Conservation (phyloP, 163 green algal species). For the Chlamydomonas reinhardtii region DNA sequence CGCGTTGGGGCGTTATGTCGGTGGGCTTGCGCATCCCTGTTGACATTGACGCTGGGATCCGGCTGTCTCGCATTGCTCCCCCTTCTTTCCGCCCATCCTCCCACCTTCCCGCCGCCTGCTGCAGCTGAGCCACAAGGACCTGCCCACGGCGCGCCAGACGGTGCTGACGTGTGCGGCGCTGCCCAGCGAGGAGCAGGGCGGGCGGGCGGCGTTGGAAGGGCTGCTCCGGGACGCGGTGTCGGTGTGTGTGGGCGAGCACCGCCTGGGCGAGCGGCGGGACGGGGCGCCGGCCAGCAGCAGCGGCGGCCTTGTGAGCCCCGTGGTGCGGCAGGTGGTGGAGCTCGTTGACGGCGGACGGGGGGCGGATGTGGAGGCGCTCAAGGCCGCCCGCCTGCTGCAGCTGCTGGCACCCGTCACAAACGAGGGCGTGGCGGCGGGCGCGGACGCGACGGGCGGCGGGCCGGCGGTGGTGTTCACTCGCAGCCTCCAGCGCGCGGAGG, state of each 20-base stretch:
- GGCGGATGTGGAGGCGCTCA: background rate
- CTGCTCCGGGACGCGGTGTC: conserved; percentile 42
- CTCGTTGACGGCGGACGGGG: background rate
- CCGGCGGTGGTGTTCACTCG: conserved; percentile 96
- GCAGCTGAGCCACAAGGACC: conserved; percentile 45
- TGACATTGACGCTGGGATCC: too few species aligned
- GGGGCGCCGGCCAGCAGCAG: background rate
- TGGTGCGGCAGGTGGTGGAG: conserved; percentile 20
- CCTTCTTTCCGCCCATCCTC: background rate
- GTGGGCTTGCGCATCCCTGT: too few species aligned
- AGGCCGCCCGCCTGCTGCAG: conserved; percentile 8
- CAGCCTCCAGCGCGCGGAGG: conserved; percentile 90
- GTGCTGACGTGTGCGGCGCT: conserved; percentile 92
- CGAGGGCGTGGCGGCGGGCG: background rate
- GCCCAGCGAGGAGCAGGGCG: conserved; percentile 1
- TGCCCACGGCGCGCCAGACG: conserved; percentile 87
- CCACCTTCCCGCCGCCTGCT: too few species aligned
- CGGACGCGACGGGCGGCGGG: conserved; percentile 31
- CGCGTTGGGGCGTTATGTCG: too few species aligned
- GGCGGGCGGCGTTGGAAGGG: background rate
- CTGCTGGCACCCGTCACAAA: background rate
- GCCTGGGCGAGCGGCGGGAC: background rate
- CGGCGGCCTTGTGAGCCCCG: background rate
- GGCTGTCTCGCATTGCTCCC: too few species aligned
- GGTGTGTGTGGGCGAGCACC: conserved; percentile 9